phyloP scores from a whole-genome alignment of 108 stramenopile genomes.

The Cyclotella baltica region DNA sequence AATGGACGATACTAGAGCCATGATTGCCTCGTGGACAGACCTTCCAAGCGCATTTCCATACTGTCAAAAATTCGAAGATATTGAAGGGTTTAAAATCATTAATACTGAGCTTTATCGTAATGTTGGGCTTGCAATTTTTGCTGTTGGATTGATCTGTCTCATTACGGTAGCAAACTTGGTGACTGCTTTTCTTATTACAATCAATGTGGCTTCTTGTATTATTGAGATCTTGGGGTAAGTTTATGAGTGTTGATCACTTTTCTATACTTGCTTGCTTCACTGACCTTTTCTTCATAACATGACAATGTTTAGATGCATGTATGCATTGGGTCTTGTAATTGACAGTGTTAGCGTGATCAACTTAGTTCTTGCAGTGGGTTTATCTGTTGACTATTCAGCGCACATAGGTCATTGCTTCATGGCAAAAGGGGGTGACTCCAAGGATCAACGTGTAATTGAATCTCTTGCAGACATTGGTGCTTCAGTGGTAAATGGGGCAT shows the following conservation, averaged over 20 bases:
- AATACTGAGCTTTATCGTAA: slow-evolving; percentile 59
- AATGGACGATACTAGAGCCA: slow-evolving; percentile 68
- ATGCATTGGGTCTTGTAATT: slow-evolving; percentile 76
- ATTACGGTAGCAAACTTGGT: slow-evolving; percentile 66
- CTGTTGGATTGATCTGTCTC: slow-evolving; percentile 68
- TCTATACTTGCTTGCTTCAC: not conserved
- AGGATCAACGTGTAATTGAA: slow-evolving; percentile 56
- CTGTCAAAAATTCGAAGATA: slow-evolving; percentile 52
- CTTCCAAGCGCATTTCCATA: slow-evolving; percentile 55
- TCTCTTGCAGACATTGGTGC: slow-evolving; percentile 80
- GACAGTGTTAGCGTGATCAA: slow-evolving; percentile 87
- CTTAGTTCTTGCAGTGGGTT: slow-evolving; percentile 84
- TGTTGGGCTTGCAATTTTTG: slow-evolving; percentile 63
- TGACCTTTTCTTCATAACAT: not conserved
- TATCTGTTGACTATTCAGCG: slow-evolving; percentile 88
- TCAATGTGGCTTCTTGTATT: slow-evolving; percentile 78
- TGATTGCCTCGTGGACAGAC: slow-evolving; percentile 59
- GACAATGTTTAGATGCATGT: slow-evolving; percentile 73
- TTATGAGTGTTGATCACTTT: not conserved
- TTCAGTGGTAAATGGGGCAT: slow-evolving; percentile 74
- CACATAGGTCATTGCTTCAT: slow-evolving; percentile 78
- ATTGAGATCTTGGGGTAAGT: slow-evolving; percentile 72
- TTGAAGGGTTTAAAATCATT: slow-evolving; percentile 76
- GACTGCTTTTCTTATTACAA: slow-evolving; percentile 71
- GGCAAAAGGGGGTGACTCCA: slow-evolving; percentile 75